Evolutionary conservation across 2,329 filamentous ascomycete species (phyloP).

Genomic region (Zymoseptoria crescenta): DNA sequence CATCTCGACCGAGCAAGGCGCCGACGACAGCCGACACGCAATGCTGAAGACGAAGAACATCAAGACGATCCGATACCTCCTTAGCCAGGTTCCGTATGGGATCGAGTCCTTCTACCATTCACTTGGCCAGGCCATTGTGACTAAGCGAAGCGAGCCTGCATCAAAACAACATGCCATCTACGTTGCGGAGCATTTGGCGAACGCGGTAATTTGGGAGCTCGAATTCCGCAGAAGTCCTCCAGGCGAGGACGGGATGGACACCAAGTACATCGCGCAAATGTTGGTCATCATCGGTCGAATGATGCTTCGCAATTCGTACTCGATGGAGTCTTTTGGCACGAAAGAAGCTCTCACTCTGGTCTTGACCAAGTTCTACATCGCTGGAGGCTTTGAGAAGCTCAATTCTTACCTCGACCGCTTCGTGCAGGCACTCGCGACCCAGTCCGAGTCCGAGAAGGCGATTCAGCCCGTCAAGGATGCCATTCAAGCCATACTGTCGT

Average conservation of each 20-base stretch:
- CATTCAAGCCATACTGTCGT: slow-evolving; percentile 74
- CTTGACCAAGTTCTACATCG: slow-evolving; percentile 77
- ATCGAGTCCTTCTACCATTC: slow-evolving; percentile 82
- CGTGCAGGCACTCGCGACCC: slow-evolving; percentile 25
- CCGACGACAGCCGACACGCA: slow-evolving; percentile 9
- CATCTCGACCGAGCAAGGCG: not conserved
- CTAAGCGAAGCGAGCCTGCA: slow-evolving; percentile 60
- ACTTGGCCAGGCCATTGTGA: slow-evolving; percentile 72
- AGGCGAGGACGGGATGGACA: slow-evolving; percentile 16
- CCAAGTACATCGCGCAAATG: slow-evolving; percentile 19
- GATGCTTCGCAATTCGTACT: slow-evolving; percentile 20
- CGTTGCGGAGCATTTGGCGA: slow-evolving; percentile 62
- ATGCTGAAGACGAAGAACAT: slow-evolving; percentile 60
- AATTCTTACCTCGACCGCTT: slow-evolving; percentile 42
- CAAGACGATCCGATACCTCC: slow-evolving; percentile 64
- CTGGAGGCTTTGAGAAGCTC: slow-evolving; percentile 65
- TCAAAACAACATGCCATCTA: slow-evolving; percentile 53
- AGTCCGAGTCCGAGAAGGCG: slow-evolving; percentile 33
- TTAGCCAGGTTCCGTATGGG: slow-evolving; percentile 69
- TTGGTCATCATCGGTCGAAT: slow-evolving; percentile 19
- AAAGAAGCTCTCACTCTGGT: slow-evolving; percentile 56
- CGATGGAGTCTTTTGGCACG: slow-evolving; percentile 18
- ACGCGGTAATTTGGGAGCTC: slow-evolving; percentile 38
- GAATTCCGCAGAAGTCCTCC: slow-evolving; percentile 17
- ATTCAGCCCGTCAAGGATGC: slow-evolving; percentile 17